Evolutionary conservation across 345 rosid species (phyloP).

Genomic region (Lepidium aucheri): DNA sequence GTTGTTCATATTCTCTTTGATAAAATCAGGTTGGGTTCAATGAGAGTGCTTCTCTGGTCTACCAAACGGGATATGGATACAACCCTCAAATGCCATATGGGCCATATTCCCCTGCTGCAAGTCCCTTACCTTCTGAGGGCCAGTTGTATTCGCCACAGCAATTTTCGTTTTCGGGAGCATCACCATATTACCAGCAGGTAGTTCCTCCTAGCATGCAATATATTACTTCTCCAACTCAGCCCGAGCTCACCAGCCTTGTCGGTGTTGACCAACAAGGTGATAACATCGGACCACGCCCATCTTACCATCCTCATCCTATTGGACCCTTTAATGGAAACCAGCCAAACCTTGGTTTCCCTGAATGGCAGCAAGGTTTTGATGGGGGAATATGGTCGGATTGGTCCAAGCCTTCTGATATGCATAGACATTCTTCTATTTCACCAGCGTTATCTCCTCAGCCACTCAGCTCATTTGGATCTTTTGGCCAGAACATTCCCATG

Average conservation of each 20-base stretch:
- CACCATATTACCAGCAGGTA: conserved; percentile 61
- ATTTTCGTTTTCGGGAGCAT: conserved; percentile 59
- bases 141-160: conserved; percentile 67
- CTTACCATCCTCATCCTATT: conserved; percentile 53
- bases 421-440: conserved; percentile 52
- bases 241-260: conserved; percentile 48
- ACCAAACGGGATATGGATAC: conserved; percentile 78
- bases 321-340: conserved; percentile 74
- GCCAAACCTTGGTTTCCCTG: conserved; percentile 54
- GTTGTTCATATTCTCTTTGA: not conserved
- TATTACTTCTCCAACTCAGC: conserved; percentile 56
- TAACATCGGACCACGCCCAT: conserved; percentile 62
- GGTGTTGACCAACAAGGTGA: conserved; percentile 69
- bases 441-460: conserved; percentile 81
- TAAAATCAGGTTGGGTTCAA: conserved; percentile 62
- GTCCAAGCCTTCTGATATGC: conserved; percentile 64
- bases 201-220: conserved; percentile 65
- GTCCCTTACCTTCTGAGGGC: conserved; percentile 67
- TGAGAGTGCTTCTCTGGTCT: conserved; percentile 64
- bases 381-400: conserved; percentile 84
- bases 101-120: conserved; percentile 79
- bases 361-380: conserved; percentile 64
- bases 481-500: conserved; percentile 57
- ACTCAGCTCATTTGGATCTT: conserved; percentile 45
- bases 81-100: conserved; percentile 83